Percentiles rank a stretch among this genome's conserved stretches.
phyloP scores from a whole-genome alignment of 768 basidiomycete species.

The Boletus vermiculosoides region DNA sequence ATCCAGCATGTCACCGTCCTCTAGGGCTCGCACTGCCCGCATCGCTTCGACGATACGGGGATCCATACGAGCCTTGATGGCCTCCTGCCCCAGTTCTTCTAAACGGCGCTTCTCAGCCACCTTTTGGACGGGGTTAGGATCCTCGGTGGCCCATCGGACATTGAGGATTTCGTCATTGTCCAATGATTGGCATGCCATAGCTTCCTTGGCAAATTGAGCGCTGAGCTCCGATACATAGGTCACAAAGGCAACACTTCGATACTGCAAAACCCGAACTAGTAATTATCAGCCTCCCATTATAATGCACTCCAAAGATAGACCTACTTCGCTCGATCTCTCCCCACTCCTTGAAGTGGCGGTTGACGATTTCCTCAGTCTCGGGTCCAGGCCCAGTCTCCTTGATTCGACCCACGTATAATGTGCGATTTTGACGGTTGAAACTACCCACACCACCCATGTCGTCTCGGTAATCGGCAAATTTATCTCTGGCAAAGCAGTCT shows the following conservation, averaged over 20 bases:
- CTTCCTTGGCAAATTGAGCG: slow-evolving; percentile 96
- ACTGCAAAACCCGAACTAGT: slow-evolving; percentile 84
- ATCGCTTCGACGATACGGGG: slow-evolving; percentile 88
- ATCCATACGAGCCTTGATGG: slow-evolving; percentile 83
- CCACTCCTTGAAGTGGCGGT: slow-evolving; percentile 93
- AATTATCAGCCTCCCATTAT: slow-evolving; percentile 6
- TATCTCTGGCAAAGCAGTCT: slow-evolving; percentile 96
- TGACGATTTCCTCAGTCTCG: slow-evolving; percentile 90
- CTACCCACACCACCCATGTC: slow-evolving; percentile 99
- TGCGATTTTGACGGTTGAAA: slow-evolving; percentile 91
- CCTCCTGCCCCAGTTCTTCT: slow-evolving; percentile 82
- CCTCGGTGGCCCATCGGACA: slow-evolving; percentile 98
- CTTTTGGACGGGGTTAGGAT: slow-evolving; percentile 92
- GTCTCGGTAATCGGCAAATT: slow-evolving; percentile 95
- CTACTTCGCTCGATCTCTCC: slow-evolving; percentile 88
- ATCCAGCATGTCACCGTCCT: slow-evolving; percentile 62
- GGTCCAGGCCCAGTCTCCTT: slow-evolving; percentile 85
- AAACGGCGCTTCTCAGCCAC: slow-evolving; percentile 81
- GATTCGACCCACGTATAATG: slow-evolving; percentile 91
- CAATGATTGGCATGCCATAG: slow-evolving; percentile 97
- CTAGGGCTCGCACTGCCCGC: slow-evolving; percentile 79
- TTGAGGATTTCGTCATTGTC: slow-evolving; percentile 98
- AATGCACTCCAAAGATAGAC: slow-evolving; percentile 31
- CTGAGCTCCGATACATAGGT: slow-evolving; percentile 84
- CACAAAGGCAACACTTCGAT: slow-evolving; percentile 95